These are phyloP conservation scores for Calonectria pseudoreteaudii DNA, from an alignment of 2,329 filamentous ascomycete genomes.

Conservation along the genomic window DNA sequence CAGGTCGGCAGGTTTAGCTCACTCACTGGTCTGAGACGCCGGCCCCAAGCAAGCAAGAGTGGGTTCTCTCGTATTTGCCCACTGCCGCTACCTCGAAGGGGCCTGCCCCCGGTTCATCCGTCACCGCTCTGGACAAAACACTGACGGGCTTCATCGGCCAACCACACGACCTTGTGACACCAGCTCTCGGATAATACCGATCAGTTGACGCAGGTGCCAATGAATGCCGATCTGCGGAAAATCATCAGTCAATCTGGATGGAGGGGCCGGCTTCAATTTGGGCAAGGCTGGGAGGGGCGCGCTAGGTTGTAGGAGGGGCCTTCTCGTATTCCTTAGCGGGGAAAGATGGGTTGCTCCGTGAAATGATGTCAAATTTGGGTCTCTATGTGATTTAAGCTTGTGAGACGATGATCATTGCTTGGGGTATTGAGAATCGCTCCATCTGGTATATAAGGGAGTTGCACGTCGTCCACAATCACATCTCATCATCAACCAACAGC, in stretches of 20 bases:
- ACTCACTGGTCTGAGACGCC: not conserved
- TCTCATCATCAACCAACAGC: not conserved
- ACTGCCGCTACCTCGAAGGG: not conserved
- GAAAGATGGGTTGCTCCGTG: not conserved
- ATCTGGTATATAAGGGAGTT: not conserved
- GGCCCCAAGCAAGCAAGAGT: not conserved
- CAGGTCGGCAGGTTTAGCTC: not conserved
- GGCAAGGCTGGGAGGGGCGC: not conserved
- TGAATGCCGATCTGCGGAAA: not conserved
- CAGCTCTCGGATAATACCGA: not conserved
- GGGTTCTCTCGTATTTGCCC: not conserved
- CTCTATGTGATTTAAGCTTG: not conserved
- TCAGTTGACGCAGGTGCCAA: not conserved
- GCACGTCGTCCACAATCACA: not conserved
- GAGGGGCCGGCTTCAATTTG: not conserved
- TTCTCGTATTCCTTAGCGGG: conserved; percentile 1
- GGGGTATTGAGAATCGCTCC: not conserved
- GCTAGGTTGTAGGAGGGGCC: not conserved
- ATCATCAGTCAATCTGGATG: not conserved
- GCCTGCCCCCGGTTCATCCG: not conserved
- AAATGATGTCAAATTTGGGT: conserved; percentile 6
- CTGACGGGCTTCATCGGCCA: not conserved
- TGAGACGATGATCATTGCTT: not conserved
- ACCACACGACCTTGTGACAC: not conserved
- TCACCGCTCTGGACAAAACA: not conserved